Evolutionary conservation across 2,329 filamentous ascomycete species (phyloP).

Genomic region (Arthrobotrys sinensis): DNA sequence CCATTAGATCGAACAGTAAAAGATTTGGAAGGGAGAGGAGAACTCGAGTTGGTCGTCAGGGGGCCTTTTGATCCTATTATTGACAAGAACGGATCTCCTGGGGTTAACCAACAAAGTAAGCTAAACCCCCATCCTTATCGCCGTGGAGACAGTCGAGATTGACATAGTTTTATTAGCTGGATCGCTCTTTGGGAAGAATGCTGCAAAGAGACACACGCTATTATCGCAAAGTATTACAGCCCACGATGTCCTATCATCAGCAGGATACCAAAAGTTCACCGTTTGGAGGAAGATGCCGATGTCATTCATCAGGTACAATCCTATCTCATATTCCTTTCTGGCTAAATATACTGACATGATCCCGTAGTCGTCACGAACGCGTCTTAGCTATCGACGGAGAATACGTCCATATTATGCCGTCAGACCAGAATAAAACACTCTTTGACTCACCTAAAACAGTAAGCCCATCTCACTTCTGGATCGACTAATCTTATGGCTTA

Average conservation of each 20-base stretch:
- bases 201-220: constrained; percentile 36
- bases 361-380: constrained; percentile 73
- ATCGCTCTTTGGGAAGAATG: constrained; percentile 52
- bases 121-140: not conserved
- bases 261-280: constrained; percentile 79
- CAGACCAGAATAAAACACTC: constrained; percentile 76
- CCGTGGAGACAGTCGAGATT: not conserved
- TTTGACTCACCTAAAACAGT: constrained; percentile 78
- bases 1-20: constrained; percentile 83
- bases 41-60: constrained; percentile 81
- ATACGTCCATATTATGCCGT: constrained; percentile 87
- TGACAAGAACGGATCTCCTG: constrained; percentile 58
- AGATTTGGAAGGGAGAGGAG: constrained; percentile 80
- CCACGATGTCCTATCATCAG: constrained; percentile 61
- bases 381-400: constrained; percentile 86
- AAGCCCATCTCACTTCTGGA: not conserved
- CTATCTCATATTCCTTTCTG: not conserved
- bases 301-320: constrained; percentile 74
- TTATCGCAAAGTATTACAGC: constrained; percentile 54
- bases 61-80: constrained; percentile 80
- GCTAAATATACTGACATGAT: not conserved
- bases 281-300: constrained; percentile 88
- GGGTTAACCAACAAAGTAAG: constrained; percentile 55
- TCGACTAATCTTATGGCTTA: not conserved
- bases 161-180: constrained; percentile 30